Percentiles rank a stretch among this genome's conserved stretches.
These are phyloP conservation scores for Rhynchospora breviuscula DNA, from an alignment of 176 grass and related monocot genomes.

Conservation along the genomic window DNA sequence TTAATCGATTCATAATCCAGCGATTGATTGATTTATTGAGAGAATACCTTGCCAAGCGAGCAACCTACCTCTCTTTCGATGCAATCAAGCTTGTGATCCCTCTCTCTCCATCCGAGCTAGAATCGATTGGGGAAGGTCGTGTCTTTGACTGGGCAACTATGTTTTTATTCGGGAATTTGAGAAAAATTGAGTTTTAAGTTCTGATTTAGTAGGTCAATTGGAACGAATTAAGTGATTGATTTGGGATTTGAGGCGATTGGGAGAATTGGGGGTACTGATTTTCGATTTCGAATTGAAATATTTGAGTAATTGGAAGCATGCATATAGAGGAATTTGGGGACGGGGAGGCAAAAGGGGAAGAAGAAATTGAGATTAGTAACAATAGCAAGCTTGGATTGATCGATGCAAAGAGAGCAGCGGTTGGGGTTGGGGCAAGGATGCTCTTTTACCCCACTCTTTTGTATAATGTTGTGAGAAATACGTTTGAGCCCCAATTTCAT, in stretches of 20 bases:
- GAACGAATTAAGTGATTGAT: neutral
- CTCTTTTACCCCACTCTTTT: conserved; percentile 90
- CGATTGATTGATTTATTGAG: neutral
- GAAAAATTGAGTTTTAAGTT: neutral
- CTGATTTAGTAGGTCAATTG: neutral
- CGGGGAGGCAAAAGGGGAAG: conserved; percentile 7
- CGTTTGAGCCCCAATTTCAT: conserved; percentile 65
- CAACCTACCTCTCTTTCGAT: neutral
- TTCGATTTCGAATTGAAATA: neutral
- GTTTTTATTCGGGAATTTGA: neutral
- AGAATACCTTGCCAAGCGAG: conserved; percentile 25
- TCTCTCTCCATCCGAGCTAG: neutral
- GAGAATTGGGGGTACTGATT: neutral
- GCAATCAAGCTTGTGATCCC: conserved; percentile 10
- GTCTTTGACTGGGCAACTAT: neutral
- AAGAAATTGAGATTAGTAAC: conserved; percentile 15
- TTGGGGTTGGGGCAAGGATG: conserved; percentile 74
- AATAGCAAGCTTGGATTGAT: conserved; percentile 27
- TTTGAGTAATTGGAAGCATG: conserved; percentile 33
- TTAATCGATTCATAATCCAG: conserved; percentile 18
- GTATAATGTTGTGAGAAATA: conserved; percentile 89
- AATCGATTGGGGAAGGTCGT: neutral
- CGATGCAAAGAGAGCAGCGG: conserved; percentile 61
- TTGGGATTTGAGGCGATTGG: neutral
- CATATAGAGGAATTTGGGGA: conserved; percentile 57